Evolutionary conservation across 106 monocot species (phyloP).

Genomic region (Phalaenopsis aphrodite): DNA sequence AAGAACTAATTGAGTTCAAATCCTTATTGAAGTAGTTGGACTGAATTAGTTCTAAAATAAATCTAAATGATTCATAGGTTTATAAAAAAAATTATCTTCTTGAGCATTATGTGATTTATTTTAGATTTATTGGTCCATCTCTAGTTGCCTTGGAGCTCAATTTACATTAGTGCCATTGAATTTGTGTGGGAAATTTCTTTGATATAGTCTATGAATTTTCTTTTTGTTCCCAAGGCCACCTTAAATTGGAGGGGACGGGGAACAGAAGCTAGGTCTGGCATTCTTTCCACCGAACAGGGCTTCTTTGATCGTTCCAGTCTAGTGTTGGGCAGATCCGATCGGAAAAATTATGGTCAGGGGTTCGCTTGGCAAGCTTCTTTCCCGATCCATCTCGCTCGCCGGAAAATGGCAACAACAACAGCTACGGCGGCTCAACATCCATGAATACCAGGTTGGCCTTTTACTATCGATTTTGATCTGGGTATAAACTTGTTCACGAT

Average conservation of each 20-base stretch:
- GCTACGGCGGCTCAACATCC: slow-evolving; percentile 95
- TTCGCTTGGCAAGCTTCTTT: slow-evolving; percentile 50
- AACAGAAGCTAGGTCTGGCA: neutral
- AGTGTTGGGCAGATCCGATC: neutral
- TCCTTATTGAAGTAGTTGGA: too few species aligned
- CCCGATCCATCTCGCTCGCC: slow-evolving; percentile 50
- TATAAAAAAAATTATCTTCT: too few species aligned
- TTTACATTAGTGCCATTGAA: too few species aligned
- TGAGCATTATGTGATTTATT: too few species aligned
- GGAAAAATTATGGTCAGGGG: slow-evolving; percentile 53
- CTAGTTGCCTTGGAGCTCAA: too few species aligned
- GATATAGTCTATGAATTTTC: too few species aligned
- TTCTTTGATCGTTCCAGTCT: neutral
- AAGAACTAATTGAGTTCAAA: too few species aligned
- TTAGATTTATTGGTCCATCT: too few species aligned
- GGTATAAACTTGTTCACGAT: neutral
- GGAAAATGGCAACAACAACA: slow-evolving; percentile 92
- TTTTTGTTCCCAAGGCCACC: too few species aligned
- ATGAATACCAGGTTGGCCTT: slow-evolving; percentile 84
- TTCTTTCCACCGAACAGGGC: neutral
- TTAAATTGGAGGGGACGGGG: neutral
- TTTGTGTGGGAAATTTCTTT: too few species aligned
- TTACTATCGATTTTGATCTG: neutral
- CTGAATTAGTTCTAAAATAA: too few species aligned
- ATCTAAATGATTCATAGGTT: too few species aligned